Base-by-base conservation (phyloP, 306 rosid species). In the Vigna reflexopilosa region DNA sequence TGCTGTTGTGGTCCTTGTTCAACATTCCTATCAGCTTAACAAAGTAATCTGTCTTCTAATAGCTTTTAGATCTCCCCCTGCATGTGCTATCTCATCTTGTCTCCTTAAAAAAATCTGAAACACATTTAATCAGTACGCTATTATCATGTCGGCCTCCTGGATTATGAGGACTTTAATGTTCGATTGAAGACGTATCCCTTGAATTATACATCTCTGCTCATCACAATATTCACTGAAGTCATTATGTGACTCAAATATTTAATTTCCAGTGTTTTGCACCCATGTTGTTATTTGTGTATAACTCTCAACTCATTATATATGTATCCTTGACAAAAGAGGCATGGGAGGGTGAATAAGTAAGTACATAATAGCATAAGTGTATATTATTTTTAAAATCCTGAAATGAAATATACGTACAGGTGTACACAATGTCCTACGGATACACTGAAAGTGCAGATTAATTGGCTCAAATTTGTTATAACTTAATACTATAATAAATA, bases 1-100 rank as follows among this genome's bases (percentile, higher is more conserved):
- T 52, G 75, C 4, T 73, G 66, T 20, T 69, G 84, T 85, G 84
- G 86, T 78, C 88, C 88, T 56, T 30, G 12, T 44, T 77, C 83
- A 71, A 67, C 68, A 67, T 72, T 76, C 79, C 62, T 63, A 49
- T 73, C 52, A 14, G 45, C 17, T 51, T 67, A 62, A 48, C 44
- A 40, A 17, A 24, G 12, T 67, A 38, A 73, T 67, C 69, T 67
- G 73, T 75, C 77, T 28, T 51, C 32, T 61, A 64, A 75, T 16
- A 55, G 32, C 58, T 22, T 16, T 51, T 69, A 64, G 73, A 74
- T 79, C 72, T 24, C 52, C 73, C 67, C 48, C 54, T 3, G 55
- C 75, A 83, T 73, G 63, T 74, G 74, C 79, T 70, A 65, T 55
- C 75, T 82, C 70, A 42, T 78, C 67, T 24, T 58, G 80, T 73